phyloP scores from a whole-genome alignment of 345 rosid species.

The Populus alba region DNA sequence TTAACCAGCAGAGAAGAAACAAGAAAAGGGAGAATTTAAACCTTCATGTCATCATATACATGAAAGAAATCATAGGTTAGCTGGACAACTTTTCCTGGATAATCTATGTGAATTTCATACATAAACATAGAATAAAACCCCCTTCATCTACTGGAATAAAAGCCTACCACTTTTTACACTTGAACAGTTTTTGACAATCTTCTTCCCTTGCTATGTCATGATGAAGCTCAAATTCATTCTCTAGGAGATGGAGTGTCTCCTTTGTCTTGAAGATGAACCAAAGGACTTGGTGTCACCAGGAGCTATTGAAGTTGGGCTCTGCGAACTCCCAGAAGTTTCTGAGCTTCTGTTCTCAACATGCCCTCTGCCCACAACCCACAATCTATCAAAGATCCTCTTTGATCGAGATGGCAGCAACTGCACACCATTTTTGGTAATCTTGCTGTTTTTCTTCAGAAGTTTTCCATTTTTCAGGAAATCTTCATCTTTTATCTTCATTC shows the following conservation, averaged over 20 bases:
- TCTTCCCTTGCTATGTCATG: background rate
- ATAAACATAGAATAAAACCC: background rate
- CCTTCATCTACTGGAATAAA: constrained; percentile 3
- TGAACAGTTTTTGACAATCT: background rate
- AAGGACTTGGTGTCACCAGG: constrained; percentile 66
- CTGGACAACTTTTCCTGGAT: background rate
- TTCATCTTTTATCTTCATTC: constrained; percentile 31
- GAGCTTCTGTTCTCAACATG: constrained; percentile 62
- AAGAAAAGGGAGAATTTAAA: background rate
- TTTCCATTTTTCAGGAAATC: constrained; percentile 28
- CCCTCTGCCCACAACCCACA: constrained; percentile 63
- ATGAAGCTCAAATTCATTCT: background rate
- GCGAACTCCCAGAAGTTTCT: constrained; percentile 82
- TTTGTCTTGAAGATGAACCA: constrained; percentile 59
- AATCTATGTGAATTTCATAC: background rate
- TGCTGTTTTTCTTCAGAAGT: constrained; percentile 46
- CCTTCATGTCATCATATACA: background rate
- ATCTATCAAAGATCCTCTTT: constrained; percentile 71
- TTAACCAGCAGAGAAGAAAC: background rate
- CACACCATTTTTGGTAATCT: constrained; percentile 54
- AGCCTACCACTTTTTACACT: constrained; percentile 27
- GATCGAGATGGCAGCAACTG: constrained; percentile 87
- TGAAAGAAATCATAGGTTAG: background rate
- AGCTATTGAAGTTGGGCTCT: constrained; percentile 66
- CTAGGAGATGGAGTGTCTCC: constrained; percentile 79